phyloP scores from a whole-genome alignment of 208 protist species.

The Phytomonas francai region DNA sequence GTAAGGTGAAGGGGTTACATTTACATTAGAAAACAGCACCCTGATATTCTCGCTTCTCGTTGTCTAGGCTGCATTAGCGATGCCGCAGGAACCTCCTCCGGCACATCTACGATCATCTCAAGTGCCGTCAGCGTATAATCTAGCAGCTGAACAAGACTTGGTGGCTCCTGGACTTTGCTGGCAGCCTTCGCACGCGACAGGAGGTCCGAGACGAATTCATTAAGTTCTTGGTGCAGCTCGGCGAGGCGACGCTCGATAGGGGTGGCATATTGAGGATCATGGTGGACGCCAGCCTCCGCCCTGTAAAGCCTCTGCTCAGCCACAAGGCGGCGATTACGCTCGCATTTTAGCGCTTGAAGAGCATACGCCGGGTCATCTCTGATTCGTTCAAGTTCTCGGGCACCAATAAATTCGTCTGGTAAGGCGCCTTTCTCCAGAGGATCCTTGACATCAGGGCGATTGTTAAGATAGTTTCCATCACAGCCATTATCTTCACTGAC shows the following conservation, averaged over 20 bases:
- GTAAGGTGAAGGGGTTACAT: background rate
- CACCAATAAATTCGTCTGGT: constrained; percentile 8
- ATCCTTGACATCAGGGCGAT: background rate
- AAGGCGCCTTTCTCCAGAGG: background rate
- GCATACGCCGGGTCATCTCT: constrained; percentile 17
- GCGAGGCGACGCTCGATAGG: constrained; percentile 41
- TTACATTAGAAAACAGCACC: constrained; percentile 44
- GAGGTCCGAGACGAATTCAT: constrained; percentile 56
- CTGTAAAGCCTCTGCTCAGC: constrained; percentile 49
- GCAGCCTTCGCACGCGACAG: constrained; percentile 38
- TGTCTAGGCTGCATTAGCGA: constrained; percentile 30
- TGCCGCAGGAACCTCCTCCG: constrained; percentile 38
- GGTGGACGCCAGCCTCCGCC: constrained; percentile 27
- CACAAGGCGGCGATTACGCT: constrained; percentile 36
- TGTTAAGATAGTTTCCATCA: background rate
- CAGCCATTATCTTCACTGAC: background rate
- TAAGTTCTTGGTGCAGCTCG: constrained; percentile 49
- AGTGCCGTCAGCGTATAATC: constrained; percentile 54
- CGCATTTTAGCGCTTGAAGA: constrained; percentile 23
- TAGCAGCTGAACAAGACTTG: constrained; percentile 52
- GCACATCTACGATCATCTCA: constrained; percentile 23
- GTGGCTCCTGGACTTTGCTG: constrained; percentile 14
- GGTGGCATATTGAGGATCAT: constrained; percentile 39
- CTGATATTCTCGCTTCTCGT: constrained; percentile 11
- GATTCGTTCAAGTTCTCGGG: background rate